These are phyloP conservation scores for Pichiaceae sp. DNA, from an alignment of 1,139 yeast species.

Conservation along the genomic window DNA sequence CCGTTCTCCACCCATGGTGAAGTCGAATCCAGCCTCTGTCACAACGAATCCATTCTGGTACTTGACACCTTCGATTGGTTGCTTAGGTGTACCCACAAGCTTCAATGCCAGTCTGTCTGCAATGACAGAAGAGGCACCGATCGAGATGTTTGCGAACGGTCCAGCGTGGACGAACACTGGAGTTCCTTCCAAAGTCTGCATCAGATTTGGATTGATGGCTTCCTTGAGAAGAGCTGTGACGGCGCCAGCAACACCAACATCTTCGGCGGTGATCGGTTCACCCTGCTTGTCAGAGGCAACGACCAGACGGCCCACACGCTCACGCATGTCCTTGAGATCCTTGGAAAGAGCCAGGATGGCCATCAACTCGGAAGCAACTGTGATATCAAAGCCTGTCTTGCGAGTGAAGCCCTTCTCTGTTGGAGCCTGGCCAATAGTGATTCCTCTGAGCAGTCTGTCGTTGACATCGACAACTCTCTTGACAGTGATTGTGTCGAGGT, in stretches of 20 bases:
- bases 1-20: conserved; percentile 86
- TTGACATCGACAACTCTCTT: conserved; percentile 78
- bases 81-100: conserved; percentile 36
- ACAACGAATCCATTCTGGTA: conserved; percentile 55
- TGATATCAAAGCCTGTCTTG: conserved; percentile 69
- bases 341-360: conserved; percentile 70
- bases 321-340: conserved; percentile 58
- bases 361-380: conserved; percentile 79
- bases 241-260: conserved; percentile 76
- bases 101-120: conserved; percentile 72
- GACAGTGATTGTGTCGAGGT: conserved; percentile 65
- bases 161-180: conserved; percentile 84
- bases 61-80: conserved; percentile 2
- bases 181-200: conserved; percentile 82
- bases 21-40: conserved; percentile 83
- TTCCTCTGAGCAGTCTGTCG: conserved; percentile 67
- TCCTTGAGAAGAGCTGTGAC: conserved; percentile 70
- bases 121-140: conserved; percentile 76
- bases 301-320: conserved; percentile 63
- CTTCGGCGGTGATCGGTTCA: conserved; percentile 68
- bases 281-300: conserved; percentile 55
- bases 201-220: conserved; percentile 75
- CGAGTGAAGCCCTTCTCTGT: conserved; percentile 73
- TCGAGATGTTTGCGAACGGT: conserved; percentile 79
- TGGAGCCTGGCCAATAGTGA: conserved; percentile 70